These are phyloP conservation scores for Penicillium sp. DNA, from an alignment of 2,329 filamentous ascomycete species.

Conservation along the genomic window DNA sequence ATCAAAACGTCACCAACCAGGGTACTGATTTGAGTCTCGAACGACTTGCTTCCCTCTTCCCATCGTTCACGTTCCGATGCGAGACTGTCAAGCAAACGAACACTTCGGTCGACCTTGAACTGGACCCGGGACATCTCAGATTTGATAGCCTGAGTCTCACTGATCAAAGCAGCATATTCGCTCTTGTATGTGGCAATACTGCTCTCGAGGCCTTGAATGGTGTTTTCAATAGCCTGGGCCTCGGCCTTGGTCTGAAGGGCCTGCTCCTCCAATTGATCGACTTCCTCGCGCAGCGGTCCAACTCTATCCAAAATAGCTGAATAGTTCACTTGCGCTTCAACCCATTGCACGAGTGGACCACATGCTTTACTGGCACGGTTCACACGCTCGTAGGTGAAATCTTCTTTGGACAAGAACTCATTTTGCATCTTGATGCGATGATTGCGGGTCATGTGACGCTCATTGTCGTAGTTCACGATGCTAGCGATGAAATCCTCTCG, in stretches of 20 bases:
- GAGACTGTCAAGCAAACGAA: slow-evolving; percentile 86
- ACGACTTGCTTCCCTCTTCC: slow-evolving; percentile 96
- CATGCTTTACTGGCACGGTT: slow-evolving; percentile 95
- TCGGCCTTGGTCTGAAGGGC: slow-evolving; percentile 89
- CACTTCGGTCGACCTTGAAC: slow-evolving; percentile 96
- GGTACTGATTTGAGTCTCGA: slow-evolving; percentile 95
- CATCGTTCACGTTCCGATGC: slow-evolving; percentile 89
- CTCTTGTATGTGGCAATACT: slow-evolving; percentile 94
- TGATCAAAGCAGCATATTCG: slow-evolving; percentile 92
- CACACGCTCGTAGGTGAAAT: slow-evolving; percentile 94
- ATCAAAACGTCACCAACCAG: slow-evolving; percentile 92
- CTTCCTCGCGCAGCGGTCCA: slow-evolving; percentile 85
- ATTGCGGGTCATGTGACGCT: slow-evolving; percentile 80
- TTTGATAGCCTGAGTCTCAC: slow-evolving; percentile 96
- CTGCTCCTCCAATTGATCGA: slow-evolving; percentile 77
- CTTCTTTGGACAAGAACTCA: slow-evolving; percentile 84
- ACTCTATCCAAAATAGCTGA: slow-evolving; percentile 95
- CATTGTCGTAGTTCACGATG: slow-evolving; percentile 96
- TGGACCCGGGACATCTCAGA: slow-evolving; percentile 92
- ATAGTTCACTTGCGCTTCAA: slow-evolving; percentile 91
- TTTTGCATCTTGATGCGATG: slow-evolving; percentile 84
- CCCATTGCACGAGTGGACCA: slow-evolving; percentile 95
- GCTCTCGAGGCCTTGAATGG: slow-evolving; percentile 73
- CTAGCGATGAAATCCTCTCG: slow-evolving; percentile 95
- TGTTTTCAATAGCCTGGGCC: slow-evolving; percentile 84